These are phyloP conservation scores for Trichoderma reesei DNA, from an alignment of 495 filamentous ascomycete genomes.

Conservation along the genomic window DNA sequence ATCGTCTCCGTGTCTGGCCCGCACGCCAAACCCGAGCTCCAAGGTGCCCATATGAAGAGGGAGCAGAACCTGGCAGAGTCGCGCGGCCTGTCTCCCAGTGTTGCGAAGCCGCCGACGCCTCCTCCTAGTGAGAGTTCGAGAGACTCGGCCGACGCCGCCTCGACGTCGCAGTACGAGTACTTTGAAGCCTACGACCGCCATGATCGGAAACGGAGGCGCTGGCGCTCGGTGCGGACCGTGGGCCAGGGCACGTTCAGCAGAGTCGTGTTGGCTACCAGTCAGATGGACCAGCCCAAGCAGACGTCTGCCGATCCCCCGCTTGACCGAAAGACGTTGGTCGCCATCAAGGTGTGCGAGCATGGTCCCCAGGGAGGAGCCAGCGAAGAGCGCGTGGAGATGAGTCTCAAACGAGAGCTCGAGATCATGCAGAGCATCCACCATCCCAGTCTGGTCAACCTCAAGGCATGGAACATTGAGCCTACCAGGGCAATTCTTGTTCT, in stretches of 20 bases:
- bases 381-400: conserved; percentile 82
- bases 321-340: conserved; percentile 57
- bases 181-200: conserved; percentile 52
- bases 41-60: conserved; percentile 53
- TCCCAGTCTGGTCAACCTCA: conserved; percentile 80
- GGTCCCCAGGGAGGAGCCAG: conserved; percentile 83
- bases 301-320: conserved; percentile 32
- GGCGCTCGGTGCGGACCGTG: conserved; percentile 66
- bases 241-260: conserved; percentile 94
- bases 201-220: conserved; percentile 50
- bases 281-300: conserved; percentile 29
- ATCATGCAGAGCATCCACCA: conserved; percentile 81
- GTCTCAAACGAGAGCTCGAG: conserved; percentile 86
- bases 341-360: conserved; percentile 90
- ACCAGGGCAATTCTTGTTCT: conserved; percentile 75
- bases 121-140: conserved; percentile 49
- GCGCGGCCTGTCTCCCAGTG: conserved; percentile 53
- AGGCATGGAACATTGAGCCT: conserved; percentile 74
- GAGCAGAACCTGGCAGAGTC: conserved; percentile 72
- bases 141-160: conserved; percentile 26
- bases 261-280: conserved; percentile 72
- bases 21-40: conserved; percentile 30
- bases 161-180: conserved; percentile 38
- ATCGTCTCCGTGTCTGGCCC: conserved; percentile 62
- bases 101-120: conserved; percentile 62